Evolutionary conservation across 1,139 yeast genomes (phyloP).

Genomic region (Oligophagozyma castellii): DNA sequence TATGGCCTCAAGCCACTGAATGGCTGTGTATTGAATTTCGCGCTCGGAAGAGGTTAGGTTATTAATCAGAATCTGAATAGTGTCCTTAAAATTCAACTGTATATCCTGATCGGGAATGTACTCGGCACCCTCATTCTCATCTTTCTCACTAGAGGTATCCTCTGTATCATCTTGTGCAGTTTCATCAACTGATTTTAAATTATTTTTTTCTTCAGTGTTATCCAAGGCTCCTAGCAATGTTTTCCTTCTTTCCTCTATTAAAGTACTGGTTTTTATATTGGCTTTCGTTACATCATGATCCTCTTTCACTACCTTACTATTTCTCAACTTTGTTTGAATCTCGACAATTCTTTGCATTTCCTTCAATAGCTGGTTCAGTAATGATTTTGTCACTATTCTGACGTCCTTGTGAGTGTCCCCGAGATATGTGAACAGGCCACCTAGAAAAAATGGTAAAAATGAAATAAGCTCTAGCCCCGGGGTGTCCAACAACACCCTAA

Average conservation of each 20-base stretch:
- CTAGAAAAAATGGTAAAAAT: constrained; percentile 78
- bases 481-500: constrained; percentile 76
- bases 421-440: constrained; percentile 69
- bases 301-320: constrained; percentile 5
- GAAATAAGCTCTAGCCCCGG: constrained; percentile 84
- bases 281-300: constrained; percentile 2
- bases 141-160: constrained; percentile 4
- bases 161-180: constrained; percentile 3
- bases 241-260: constrained; percentile 25
- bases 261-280: constrained; percentile 6
- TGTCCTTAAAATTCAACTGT: constrained; percentile 63
- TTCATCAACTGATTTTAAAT: not conserved
- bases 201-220: constrained; percentile 12
- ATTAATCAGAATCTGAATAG: constrained; percentile 66
- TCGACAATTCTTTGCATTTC: constrained; percentile 68
- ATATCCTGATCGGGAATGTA: constrained; percentile 82
- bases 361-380: constrained; percentile 59
- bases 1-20: constrained; percentile 73
- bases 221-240: constrained; percentile 19
- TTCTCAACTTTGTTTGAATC: constrained; percentile 32
- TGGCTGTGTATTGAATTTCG: constrained; percentile 66
- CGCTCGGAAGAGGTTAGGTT: constrained; percentile 63
- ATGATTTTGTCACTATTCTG: constrained; percentile 68
- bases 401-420: constrained; percentile 84
- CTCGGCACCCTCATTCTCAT: constrained; percentile 31